These are phyloP conservation scores for Domatiomyces globalis DNA, from an alignment of 2,329 filamentous ascomycete species.

Conservation along the genomic window DNA sequence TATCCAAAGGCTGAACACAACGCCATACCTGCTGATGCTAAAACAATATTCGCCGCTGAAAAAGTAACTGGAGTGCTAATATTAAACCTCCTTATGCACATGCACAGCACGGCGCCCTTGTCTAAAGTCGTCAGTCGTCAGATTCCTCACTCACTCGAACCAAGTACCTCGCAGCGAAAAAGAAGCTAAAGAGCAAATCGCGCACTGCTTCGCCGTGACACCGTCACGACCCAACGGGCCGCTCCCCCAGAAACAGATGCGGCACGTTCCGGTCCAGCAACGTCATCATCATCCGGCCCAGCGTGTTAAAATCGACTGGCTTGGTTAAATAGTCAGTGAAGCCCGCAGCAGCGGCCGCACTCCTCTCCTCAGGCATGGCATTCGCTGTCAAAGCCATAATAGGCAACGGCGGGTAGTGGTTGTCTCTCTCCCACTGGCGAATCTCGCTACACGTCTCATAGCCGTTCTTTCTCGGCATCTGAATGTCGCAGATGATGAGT, in stretches of 20 bases:
- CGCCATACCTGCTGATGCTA: background rate
- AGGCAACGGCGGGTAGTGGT: slow-evolving; percentile 33
- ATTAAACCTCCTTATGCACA: background rate
- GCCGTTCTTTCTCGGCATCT: slow-evolving; percentile 37
- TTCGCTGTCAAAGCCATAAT: slow-evolving; percentile 38
- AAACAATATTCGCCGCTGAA: background rate
- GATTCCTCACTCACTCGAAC: background rate
- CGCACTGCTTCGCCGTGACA: background rate
- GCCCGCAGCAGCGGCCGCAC: slow-evolving; percentile 32
- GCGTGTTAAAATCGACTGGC: slow-evolving; percentile 35
- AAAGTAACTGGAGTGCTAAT: background rate
- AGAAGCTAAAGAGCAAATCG: background rate
- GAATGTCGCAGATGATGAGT: slow-evolving; percentile 37
- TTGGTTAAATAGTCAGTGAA: slow-evolving; percentile 39
- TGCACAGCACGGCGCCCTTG: background rate
- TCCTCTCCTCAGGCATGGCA: slow-evolving; percentile 37
- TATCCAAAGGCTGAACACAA: background rate
- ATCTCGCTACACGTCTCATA: slow-evolving; percentile 36
- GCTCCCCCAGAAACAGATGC: slow-evolving; percentile 30
- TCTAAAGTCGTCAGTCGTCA: slow-evolving; percentile 2
- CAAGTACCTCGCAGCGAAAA: background rate
- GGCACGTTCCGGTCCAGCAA: slow-evolving; percentile 31
- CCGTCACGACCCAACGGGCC: slow-evolving; percentile 16
- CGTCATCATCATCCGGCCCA: slow-evolving; percentile 37
- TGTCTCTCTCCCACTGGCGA: slow-evolving; percentile 32